These are phyloP conservation scores for Plasmodium vinckei DNA, from an alignment of 169 alveolate genomes.

Conservation along the genomic window DNA sequence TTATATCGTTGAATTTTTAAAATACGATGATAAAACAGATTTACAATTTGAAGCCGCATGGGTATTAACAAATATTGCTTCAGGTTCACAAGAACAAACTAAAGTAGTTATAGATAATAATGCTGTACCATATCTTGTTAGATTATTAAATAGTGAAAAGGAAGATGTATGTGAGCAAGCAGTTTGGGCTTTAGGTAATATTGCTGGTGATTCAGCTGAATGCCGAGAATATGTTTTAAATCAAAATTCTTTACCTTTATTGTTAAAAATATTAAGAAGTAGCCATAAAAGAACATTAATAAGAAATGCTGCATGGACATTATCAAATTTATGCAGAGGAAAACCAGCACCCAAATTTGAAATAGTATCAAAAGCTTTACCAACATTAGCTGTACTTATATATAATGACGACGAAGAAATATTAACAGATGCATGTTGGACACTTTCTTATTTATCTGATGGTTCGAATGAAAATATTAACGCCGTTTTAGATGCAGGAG, in stretches of 20 bases:
- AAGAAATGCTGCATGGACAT: constrained; percentile 97
- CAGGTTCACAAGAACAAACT: constrained; percentile 96
- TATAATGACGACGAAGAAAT: constrained; percentile 90
- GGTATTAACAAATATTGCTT: constrained; percentile 97
- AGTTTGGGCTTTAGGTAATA: constrained; percentile 98
- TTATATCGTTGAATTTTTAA: constrained; percentile 90
- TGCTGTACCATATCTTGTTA: constrained; percentile 90
- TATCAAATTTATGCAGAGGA: constrained; percentile 95
- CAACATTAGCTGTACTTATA: constrained; percentile 90
- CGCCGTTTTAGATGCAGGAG: constrained; percentile 91
- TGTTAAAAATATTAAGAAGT: constrained; percentile 84
- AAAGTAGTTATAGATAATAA: constrained; percentile 90
- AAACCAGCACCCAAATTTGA: constrained; percentile 93
- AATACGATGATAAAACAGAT: constrained; percentile 91
- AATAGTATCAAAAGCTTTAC: constrained; percentile 89
- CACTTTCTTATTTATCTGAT: constrained; percentile 94
- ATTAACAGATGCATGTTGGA: constrained; percentile 96
- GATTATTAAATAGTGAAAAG: constrained; percentile 90
- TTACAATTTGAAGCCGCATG: constrained; percentile 98
- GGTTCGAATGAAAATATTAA: constrained; percentile 94
- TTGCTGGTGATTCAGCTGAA: constrained; percentile 97
- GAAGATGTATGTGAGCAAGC: constrained; percentile 98
- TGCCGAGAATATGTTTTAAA: constrained; percentile 93
- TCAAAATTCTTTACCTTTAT: constrained; percentile 91
- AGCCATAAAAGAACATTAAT: constrained; percentile 92